These are phyloP conservation scores for Suillus weaverae DNA, from an alignment of 768 basidiomycete genomes.

Conservation along the genomic window DNA sequence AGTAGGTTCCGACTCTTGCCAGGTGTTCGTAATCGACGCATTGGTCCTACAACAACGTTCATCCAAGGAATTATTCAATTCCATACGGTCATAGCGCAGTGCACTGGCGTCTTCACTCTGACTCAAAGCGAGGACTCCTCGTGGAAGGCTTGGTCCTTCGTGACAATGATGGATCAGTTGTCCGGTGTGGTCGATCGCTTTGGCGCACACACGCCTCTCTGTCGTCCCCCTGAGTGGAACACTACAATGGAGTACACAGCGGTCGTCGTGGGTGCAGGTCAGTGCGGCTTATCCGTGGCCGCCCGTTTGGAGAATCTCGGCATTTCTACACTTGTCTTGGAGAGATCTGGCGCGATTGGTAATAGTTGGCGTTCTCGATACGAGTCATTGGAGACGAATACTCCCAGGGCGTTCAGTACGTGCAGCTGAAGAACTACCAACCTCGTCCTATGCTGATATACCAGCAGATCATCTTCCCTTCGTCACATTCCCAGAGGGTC, in stretches of 20 bases:
- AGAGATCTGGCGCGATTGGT: constrained; percentile 59
- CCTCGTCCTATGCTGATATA: background rate
- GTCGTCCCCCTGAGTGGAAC: constrained; percentile 11
- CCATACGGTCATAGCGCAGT: constrained; percentile 7
- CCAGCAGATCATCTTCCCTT: constrained; percentile 10
- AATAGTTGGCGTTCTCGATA: constrained; percentile 70
- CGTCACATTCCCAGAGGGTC: constrained; percentile 7
- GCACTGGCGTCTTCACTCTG: constrained; percentile 9
- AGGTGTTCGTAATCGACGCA: background rate
- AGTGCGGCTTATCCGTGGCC: constrained; percentile 22
- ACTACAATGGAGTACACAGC: constrained; percentile 32
- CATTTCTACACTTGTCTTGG: constrained; percentile 54
- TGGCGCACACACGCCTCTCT: background rate
- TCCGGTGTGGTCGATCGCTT: background rate
- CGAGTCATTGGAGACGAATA: constrained; percentile 43
- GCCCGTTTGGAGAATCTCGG: constrained; percentile 43
- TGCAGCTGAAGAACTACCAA: background rate
- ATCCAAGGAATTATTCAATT: constrained; percentile 12
- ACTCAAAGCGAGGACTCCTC: constrained; percentile 3
- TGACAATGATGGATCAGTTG: constrained; percentile 8
- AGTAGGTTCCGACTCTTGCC: constrained; percentile 2
- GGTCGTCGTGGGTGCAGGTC: constrained; percentile 46
- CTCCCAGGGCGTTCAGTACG: constrained; percentile 12
- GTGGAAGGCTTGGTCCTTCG: constrained; percentile 10
- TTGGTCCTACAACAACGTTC: background rate